A percentile compares a stretch with the other conserved stretches of the same genome.
Conservation (phyloP, 495 filamentous ascomycete species). For the Aspergillus saccharolyticus region DNA sequence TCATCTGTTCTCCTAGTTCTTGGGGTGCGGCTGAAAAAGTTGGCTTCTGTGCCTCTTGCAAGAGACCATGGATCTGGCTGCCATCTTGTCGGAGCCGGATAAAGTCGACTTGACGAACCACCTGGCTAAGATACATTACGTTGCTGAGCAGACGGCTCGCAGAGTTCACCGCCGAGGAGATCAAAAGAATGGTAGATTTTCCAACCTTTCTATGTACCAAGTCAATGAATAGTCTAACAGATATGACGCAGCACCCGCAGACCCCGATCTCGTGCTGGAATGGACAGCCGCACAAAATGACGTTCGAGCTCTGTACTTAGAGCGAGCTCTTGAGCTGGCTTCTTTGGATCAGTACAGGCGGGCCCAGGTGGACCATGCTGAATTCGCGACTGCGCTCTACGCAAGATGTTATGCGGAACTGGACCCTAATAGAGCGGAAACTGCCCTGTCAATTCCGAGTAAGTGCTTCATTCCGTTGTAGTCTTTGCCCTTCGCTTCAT, state of each 20-base stretch:
- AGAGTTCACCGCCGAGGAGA: not conserved
- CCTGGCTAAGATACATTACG: conserved; percentile 5
- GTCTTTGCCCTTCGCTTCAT: no score
- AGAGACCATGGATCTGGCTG: not conserved
- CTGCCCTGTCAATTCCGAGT: not conserved
- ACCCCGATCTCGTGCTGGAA: not conserved
- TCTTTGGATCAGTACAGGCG: not conserved
- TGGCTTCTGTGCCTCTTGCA: not conserved
- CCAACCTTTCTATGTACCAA: not conserved
- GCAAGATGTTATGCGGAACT: not conserved
- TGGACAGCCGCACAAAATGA: not conserved
- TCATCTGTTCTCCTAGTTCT: not conserved
- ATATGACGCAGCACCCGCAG: not conserved
- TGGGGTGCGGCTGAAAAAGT: not conserved
- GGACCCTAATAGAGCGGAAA: not conserved
- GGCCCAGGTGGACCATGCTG: not conserved
- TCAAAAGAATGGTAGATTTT: not conserved
- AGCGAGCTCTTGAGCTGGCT: conserved; percentile 3
- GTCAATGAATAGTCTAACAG: not conserved
- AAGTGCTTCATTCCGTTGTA: not conserved
- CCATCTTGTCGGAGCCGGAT: not conserved
- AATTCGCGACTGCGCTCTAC: conserved; percentile 1
- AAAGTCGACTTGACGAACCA: not conserved
- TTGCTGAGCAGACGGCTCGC: conserved; percentile 6
- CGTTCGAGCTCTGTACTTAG: not conserved